phyloP scores from a whole-genome alignment of 257 asterid genomes.

The Capsicum pubescens region DNA sequence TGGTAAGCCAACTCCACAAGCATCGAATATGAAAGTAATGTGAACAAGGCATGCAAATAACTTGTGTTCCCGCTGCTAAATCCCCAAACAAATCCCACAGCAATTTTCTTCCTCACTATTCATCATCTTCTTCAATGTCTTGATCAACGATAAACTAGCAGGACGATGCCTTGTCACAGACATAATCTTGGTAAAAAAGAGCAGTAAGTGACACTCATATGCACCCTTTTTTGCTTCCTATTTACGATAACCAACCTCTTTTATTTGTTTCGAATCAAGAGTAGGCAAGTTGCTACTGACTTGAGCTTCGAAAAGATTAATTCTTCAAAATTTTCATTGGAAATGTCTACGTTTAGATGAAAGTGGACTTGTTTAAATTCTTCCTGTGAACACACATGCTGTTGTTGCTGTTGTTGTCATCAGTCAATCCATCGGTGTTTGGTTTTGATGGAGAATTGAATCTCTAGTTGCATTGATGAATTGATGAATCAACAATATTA shows the following conservation, averaged over 20 bases:
- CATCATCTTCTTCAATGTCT: background rate
- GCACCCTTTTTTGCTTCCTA: background rate
- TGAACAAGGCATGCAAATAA: background rate
- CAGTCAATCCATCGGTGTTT: background rate
- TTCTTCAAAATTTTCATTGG: background rate
- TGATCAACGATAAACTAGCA: background rate
- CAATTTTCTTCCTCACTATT: background rate
- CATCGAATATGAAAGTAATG: background rate
- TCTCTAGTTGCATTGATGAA: background rate
- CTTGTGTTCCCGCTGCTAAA: background rate
- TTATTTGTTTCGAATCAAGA: background rate
- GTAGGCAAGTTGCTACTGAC: background rate
- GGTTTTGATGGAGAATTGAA: background rate
- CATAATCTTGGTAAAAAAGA: background rate
- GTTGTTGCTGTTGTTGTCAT: background rate
- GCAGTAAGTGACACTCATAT: too few relatives aligned
- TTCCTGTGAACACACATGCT: background rate
- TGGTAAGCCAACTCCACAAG: conserved; percentile 2
- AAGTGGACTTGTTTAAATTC: background rate
- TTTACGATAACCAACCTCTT: too few relatives aligned
- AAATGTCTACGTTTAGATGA: background rate
- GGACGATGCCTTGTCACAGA: background rate
- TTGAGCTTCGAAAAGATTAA: background rate
- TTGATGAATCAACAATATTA: background rate
- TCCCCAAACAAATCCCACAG: background rate